phyloP scores from a whole-genome alignment of 78 protist species.

The Polysphondylium violaceum region DNA sequence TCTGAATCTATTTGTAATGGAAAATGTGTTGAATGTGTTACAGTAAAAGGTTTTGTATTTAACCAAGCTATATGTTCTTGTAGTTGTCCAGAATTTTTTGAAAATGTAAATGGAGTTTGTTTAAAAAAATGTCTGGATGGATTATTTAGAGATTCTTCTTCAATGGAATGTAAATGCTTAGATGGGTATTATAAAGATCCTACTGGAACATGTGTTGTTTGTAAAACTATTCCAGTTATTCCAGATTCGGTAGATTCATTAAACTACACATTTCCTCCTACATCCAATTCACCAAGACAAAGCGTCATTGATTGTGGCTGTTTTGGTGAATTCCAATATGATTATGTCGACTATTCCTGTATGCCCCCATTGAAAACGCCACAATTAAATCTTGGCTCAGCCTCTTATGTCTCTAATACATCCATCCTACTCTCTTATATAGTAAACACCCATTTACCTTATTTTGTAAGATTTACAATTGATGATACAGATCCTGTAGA shows the following conservation, averaged over 20 bases:
- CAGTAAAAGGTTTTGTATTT: neutral
- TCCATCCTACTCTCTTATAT: neutral
- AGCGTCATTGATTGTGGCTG: neutral
- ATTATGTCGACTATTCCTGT: neutral
- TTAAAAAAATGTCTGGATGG: neutral
- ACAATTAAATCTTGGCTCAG: neutral
- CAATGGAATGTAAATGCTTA: neutral
- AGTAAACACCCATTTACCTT: neutral
- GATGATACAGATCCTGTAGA: slow-evolving; percentile 22
- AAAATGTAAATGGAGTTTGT: neutral
- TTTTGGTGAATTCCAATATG: neutral
- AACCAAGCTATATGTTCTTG: neutral
- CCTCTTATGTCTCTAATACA: neutral
- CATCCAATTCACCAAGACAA: neutral
- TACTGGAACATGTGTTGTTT: neutral
- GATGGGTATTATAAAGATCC: slow-evolving; percentile 15
- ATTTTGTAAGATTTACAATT: neutral
- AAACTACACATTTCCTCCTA: neutral
- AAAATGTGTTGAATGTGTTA: neutral
- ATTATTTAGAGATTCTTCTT: neutral
- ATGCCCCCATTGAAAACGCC: slow-evolving; percentile 35
- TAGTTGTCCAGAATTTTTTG: neutral
- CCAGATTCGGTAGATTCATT: neutral
- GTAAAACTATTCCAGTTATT: neutral
- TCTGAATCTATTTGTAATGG: neutral